Base-by-base conservation (phyloP, 2,329 filamentous ascomycete species). In the Cladosporium sp. region DNA sequence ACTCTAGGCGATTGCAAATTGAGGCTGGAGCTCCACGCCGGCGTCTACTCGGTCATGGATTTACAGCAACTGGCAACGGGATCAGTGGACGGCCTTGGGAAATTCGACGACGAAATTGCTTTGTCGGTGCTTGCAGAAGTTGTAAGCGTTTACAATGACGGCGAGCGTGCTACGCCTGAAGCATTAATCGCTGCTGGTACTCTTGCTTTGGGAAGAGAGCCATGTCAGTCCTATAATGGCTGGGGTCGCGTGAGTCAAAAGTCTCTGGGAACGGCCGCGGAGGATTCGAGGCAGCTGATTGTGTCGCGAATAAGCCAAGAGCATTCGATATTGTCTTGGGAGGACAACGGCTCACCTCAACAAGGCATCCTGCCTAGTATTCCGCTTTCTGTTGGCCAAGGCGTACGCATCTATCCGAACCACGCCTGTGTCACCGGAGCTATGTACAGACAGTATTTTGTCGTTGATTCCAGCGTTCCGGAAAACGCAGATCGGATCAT, bases 11-110 rank as follows among this genome's bases (percentile, higher is more conserved):
- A n/a, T n/a, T n/a, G n/a, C n/a, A n/a, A n/a, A n/a, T n/a, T n/a
- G n/a, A n/a, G n/a, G n/a, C n/a, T n/a, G n/a, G 86, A 90, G 63
- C 72, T 89, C 2, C 87, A 91, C 63, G 86, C 86, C 0, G 86
- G 86, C 25, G 84, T 88, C 2, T 92, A 91, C 62, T 81, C 86
- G 0, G 74, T 83, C 3, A 77, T 92, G 7, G 88, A 93, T 65
- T 73, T 91, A 59, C 88, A 93, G 65, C 88, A 93, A 65, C 73
- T 92, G 2, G 82, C 86, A 1, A 88, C 86, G 0, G 59, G 67
- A 57, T 75, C 72, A 12, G 74, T 75, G 55, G 66, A 73, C 3
- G 78, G 83, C 57, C 75, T 92, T 25, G 32, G 32, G 12, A n/a
- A n/a, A n/a, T n/a, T n/a, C n/a, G n/a, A n/a, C n/a, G n/a, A n/a